Conservation (phyloP, 805 yeast species). For the Wickerhamiella australiensis region DNA sequence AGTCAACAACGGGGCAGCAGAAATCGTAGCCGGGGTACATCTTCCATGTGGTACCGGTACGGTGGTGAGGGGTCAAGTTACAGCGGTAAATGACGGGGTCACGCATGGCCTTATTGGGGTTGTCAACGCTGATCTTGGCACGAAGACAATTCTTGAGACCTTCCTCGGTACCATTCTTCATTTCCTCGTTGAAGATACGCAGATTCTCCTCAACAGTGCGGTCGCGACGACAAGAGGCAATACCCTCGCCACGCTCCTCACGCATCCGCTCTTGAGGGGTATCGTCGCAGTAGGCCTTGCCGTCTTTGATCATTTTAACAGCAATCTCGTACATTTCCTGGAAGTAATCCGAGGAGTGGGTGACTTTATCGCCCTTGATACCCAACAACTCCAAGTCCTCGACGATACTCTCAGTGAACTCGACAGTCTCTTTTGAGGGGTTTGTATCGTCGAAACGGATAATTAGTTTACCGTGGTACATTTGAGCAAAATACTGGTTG, state of each 20-base stretch:
- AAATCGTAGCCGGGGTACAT: slow-evolving; percentile 97
- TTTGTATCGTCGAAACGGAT: slow-evolving; percentile 97
- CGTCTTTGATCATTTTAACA: slow-evolving; percentile 78
- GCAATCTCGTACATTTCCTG: slow-evolving; percentile 82
- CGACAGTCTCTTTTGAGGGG: slow-evolving; percentile 91
- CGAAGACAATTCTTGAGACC: slow-evolving; percentile 89
- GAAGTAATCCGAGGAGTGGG: slow-evolving; percentile 91
- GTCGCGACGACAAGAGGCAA: slow-evolving; percentile 82
- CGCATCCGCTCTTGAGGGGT: slow-evolving; percentile 93
- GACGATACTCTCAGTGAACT: slow-evolving; percentile 85
- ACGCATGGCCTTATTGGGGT: slow-evolving; percentile 86
- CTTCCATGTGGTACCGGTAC: slow-evolving; percentile 89
- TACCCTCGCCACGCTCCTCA: slow-evolving; percentile 97
- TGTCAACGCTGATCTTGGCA: slow-evolving; percentile 89
- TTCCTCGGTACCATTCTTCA: slow-evolving; percentile 86
- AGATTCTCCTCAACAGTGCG: slow-evolving; percentile 88
- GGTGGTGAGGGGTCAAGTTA: slow-evolving; percentile 94
- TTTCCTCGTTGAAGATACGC: slow-evolving; percentile 72
- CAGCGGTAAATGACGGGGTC: slow-evolving; percentile 98
- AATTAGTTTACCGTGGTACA: slow-evolving; percentile 90
- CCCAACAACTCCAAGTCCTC: slow-evolving; percentile 81
- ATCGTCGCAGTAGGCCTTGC: slow-evolving; percentile 95
- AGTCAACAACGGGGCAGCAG: slow-evolving; percentile 95
- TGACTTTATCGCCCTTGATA: slow-evolving; percentile 76
- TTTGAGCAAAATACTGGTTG: slow-evolving; percentile 92